Evolutionary conservation across 2,329 filamentous ascomycete species (phyloP).

Genomic region (Chaetomium sp.): DNA sequence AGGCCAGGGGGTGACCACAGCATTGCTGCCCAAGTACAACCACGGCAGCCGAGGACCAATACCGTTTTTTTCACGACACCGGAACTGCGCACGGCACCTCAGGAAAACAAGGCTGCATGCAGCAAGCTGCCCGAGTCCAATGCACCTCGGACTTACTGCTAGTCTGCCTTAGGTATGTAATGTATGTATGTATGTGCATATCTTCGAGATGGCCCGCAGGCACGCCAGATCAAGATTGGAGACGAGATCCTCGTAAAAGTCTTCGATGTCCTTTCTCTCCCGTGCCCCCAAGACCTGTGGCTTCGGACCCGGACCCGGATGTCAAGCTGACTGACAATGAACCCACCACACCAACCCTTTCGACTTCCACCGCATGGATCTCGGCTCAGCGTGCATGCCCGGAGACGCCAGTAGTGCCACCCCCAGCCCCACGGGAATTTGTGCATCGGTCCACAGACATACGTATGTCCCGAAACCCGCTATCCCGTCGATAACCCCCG

Average conservation of each 20-base stretch:
- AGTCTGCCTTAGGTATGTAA: no score
- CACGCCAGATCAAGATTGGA: slow-evolving; percentile 10
- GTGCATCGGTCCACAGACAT: background rate
- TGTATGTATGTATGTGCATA: background rate
- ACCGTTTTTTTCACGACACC: background rate
- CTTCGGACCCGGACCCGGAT: background rate
- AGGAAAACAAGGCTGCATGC: slow-evolving; percentile 25
- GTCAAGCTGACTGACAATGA: background rate
- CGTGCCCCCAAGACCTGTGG: background rate
- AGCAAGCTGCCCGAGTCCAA: slow-evolving; percentile 15
- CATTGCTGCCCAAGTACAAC: slow-evolving; percentile 21
- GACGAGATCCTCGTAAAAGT: background rate
- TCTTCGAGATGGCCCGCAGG: background rate
- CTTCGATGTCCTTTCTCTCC: background rate
- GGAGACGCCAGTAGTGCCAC: background rate
- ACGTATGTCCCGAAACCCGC: background rate
- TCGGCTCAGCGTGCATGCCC: background rate
- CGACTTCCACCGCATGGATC: background rate
- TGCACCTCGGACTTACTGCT: background rate
- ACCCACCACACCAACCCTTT: background rate
- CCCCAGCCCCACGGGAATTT: background rate
- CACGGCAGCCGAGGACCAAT: background rate
- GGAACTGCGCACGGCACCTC: slow-evolving; percentile 6
- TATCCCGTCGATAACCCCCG: background rate
- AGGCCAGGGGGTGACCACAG: background rate